phyloP scores from a whole-genome alignment of 78 protist species.

The Pigoraptor vietnamica region DNA sequence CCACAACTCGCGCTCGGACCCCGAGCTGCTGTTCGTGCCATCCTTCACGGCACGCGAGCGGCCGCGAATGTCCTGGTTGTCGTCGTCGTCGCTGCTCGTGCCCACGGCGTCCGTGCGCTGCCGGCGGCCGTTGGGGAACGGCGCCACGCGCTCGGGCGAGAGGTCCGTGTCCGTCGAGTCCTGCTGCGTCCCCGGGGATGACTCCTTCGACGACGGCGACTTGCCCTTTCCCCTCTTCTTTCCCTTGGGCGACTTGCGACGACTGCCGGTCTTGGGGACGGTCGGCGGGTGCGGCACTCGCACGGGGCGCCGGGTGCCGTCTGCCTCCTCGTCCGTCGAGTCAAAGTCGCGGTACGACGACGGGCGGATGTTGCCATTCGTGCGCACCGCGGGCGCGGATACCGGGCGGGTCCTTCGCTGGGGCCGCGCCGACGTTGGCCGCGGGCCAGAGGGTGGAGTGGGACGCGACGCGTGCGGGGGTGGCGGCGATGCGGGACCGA shows the following conservation, averaged over 20 bases:
- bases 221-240: neutral
- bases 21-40: neutral
- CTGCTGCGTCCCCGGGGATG: no score
- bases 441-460: neutral
- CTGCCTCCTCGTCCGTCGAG: neutral
- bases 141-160: neutral
- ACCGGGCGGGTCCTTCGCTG: neutral
- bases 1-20: neutral
- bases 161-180: neutral
- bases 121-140: neutral
- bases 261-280: neutral
- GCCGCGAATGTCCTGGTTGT: neutral
- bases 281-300: neutral
- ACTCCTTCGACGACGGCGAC: neutral
- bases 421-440: neutral
- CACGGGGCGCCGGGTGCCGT: no score
- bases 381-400: neutral
- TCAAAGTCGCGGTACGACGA: neutral
- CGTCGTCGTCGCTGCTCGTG: neutral
- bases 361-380: neutral
- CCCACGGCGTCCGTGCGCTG: neutral
- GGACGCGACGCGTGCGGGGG: neutral
- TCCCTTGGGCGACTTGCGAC: neutral
- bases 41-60: neutral
- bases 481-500: neutral